Evolutionary conservation across 441 rosid species (phyloP).

Genomic region (Bruguiera hainesii): DNA sequence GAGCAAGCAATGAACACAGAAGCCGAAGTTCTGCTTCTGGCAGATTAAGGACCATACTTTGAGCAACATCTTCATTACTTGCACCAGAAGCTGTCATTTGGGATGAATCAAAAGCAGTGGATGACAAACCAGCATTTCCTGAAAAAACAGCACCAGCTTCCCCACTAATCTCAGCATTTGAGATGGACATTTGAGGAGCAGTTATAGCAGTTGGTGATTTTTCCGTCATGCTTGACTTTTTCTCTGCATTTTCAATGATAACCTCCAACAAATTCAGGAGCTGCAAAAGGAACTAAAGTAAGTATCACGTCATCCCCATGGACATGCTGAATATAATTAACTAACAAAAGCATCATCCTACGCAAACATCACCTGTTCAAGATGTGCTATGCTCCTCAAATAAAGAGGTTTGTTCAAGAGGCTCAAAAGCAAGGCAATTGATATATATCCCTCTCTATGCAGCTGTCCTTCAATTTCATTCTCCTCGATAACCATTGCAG

Average conservation of each 20-base stretch:
- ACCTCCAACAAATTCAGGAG: constrained; percentile 91
- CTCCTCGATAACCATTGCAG: constrained; percentile 56
- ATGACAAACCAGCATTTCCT: constrained; percentile 37
- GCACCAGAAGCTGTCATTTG: constrained; percentile 42
- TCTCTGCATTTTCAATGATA: constrained; percentile 72
- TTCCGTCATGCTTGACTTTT: constrained; percentile 51
- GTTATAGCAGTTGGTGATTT: constrained; percentile 45
- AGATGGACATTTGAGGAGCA: constrained; percentile 34
- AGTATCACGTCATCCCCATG: constrained; percentile 5
- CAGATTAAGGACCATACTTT: constrained; percentile 57
- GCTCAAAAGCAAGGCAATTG: constrained; percentile 76
- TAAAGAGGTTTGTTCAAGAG: constrained; percentile 95
- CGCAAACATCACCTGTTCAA: constrained; percentile 69
- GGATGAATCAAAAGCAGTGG: constrained; percentile 37
- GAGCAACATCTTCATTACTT: constrained; percentile 56
- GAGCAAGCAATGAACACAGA: constrained; percentile 91
- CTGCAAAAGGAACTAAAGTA: constrained; percentile 39
- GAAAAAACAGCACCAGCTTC: constrained; percentile 42
- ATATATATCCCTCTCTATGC: constrained; percentile 46
- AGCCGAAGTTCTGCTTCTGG: constrained; percentile 85
- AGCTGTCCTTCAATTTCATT: constrained; percentile 34
- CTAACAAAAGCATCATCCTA: constrained; percentile 9
- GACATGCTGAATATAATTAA: background rate
- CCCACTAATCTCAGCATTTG: constrained; percentile 40
- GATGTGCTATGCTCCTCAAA: constrained; percentile 93